A percentile compares a stretch with the other conserved stretches of the same genome.
phyloP scores from a whole-genome alignment of 805 yeast species.

The Torulaspora maleeae region DNA sequence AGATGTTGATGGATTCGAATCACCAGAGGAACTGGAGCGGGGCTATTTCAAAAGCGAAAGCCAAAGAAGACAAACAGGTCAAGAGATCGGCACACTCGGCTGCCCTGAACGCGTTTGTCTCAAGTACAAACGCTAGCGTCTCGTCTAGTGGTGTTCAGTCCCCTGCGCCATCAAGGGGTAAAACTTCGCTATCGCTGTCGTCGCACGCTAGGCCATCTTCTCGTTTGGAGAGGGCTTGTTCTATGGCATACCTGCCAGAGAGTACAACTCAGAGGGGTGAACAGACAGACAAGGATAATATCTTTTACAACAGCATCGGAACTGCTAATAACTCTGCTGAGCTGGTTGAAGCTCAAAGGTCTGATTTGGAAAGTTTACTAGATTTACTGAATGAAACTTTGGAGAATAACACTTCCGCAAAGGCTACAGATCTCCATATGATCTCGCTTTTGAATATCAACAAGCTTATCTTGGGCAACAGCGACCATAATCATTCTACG shows the following conservation, averaged over 20 bases:
- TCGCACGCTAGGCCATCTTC: not conserved
- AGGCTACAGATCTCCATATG: slow-evolving; percentile 33
- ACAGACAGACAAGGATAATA: slow-evolving; percentile 1
- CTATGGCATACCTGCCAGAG: slow-evolving; percentile 12
- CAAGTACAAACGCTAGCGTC: slow-evolving; percentile 18
- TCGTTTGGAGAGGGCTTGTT: slow-evolving; percentile 15
- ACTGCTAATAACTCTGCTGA: slow-evolving; percentile 16
- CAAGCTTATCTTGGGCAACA: slow-evolving; percentile 27
- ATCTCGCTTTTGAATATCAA: slow-evolving; percentile 33
- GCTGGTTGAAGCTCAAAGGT: slow-evolving; percentile 22
- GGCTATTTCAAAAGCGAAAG: not conserved
- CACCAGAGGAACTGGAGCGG: slow-evolving; percentile 11
- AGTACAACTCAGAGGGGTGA: not conserved
- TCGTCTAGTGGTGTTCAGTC: slow-evolving; percentile 10
- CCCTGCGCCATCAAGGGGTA: slow-evolving; percentile 4
- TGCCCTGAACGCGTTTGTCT: slow-evolving; percentile 31
- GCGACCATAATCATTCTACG: slow-evolving; percentile 3
- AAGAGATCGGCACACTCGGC: slow-evolving; percentile 21
- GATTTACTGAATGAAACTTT: slow-evolving; percentile 33
- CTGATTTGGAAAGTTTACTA: slow-evolving; percentile 29
- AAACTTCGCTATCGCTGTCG: not conserved
- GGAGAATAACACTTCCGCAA: slow-evolving; percentile 29
- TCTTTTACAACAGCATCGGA: slow-evolving; percentile 10
- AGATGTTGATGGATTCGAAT: slow-evolving; percentile 23
- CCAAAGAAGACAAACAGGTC: slow-evolving; percentile 7